Conservation (phyloP, 2,329 filamentous ascomycete genomes). For the Ophioceras dolichostomum region DNA sequence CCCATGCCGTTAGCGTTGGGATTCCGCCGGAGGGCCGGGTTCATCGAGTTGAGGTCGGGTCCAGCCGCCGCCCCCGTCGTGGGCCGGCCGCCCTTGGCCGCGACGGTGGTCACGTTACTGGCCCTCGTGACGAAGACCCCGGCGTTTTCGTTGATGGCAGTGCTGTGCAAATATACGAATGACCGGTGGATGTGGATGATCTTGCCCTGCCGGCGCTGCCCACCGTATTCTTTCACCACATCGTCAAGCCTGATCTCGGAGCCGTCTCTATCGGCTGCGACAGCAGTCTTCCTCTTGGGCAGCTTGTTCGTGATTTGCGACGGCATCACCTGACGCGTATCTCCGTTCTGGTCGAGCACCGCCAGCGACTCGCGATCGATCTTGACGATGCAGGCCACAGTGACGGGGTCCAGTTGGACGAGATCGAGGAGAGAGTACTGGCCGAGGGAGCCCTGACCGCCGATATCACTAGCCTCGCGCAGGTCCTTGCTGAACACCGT, state of each 20-base stretch:
- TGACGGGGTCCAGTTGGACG: slow-evolving; percentile 84
- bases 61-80: slow-evolving; percentile 36
- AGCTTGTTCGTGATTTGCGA: slow-evolving; percentile 89
- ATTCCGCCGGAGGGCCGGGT: slow-evolving; percentile 72
- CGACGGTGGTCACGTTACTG: slow-evolving; percentile 76
- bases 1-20: slow-evolving; percentile 38
- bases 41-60: slow-evolving; percentile 82
- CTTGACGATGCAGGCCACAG: slow-evolving; percentile 87
- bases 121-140: slow-evolving; percentile 82
- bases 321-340: slow-evolving; percentile 69
- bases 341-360: slow-evolving; percentile 82
- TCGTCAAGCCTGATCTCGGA: slow-evolving; percentile 88
- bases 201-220: slow-evolving; percentile 73
- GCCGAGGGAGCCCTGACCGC: slow-evolving; percentile 71
- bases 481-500: slow-evolving; percentile 97
- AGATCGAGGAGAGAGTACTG: slow-evolving; percentile 89
- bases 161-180: slow-evolving; percentile 83
- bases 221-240: slow-evolving; percentile 80
- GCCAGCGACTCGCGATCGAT: slow-evolving; percentile 88
- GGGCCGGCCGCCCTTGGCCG: slow-evolving; percentile 79
- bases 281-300: slow-evolving; percentile 67
- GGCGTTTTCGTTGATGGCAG: slow-evolving; percentile 73
- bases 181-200: slow-evolving; percentile 91
- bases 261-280: slow-evolving; percentile 85
- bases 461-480: slow-evolving; percentile 83